These are phyloP conservation scores for Pestalotiopsis sp. DNA, from an alignment of 2,329 filamentous ascomycete species.

Conservation along the genomic window DNA sequence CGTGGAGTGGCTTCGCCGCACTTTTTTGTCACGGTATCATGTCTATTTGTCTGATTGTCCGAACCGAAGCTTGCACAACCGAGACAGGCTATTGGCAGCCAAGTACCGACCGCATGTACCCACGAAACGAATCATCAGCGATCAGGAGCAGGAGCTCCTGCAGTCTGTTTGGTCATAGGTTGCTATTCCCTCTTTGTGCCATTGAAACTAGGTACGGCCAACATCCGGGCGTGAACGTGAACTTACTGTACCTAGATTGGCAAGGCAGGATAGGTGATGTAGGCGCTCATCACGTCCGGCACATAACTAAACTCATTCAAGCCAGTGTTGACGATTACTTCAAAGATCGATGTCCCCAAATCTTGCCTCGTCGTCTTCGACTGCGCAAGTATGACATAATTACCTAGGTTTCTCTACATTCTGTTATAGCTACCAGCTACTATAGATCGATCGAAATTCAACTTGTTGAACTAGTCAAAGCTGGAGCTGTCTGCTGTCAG, in stretches of 20 bases:
- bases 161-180: not conserved
- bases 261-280: not conserved
- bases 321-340: not conserved
- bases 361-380: not conserved
- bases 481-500: not conserved
- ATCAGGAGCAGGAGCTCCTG: not conserved
- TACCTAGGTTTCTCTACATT: not conserved
- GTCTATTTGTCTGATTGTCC: not conserved
- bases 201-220: not conserved
- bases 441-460: not conserved
- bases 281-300: not conserved
- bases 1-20: constrained; percentile 18
- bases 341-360: not conserved
- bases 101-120: not conserved
- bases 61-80: not conserved
- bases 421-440: not conserved
- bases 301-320: not conserved
- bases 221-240: not conserved
- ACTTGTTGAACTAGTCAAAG: not conserved
- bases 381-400: not conserved
- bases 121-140: not conserved
- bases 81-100: not conserved
- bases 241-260: not conserved
- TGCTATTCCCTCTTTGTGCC: not conserved
- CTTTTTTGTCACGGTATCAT: constrained; percentile 18